Evolutionary conservation across 2,329 filamentous ascomycete species (phyloP).

Genomic region (Fusarium haematococcum): DNA sequence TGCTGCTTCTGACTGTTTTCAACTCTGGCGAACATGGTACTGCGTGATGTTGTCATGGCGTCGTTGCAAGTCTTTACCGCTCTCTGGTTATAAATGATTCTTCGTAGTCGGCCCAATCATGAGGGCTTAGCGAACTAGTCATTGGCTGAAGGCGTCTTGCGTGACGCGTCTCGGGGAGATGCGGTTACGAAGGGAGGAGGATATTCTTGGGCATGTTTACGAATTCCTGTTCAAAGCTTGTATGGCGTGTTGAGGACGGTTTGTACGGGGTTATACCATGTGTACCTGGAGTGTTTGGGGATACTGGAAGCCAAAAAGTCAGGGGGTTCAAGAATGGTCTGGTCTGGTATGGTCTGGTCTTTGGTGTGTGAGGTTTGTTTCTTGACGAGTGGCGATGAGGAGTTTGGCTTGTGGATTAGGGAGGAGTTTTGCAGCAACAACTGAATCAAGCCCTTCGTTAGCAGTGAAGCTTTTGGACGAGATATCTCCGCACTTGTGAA

Average conservation of each 20-base stretch:
- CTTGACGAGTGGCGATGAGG: constrained; percentile 37
- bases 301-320: constrained; percentile 19
- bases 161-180: constrained; percentile 8
- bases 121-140: constrained; percentile 2
- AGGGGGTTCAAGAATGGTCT: constrained; percentile 30
- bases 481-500: constrained; percentile 22
- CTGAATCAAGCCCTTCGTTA: constrained; percentile 34
- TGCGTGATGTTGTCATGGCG: constrained; percentile 37
- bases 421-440: constrained; percentile 30
- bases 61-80: constrained; percentile 20
- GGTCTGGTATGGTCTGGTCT: constrained; percentile 13
- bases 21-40: constrained; percentile 26
- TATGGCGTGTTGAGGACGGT: constrained; percentile 22
- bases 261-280: constrained; percentile 7
- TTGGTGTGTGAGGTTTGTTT: constrained; percentile 24
- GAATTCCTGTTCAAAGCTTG: constrained; percentile 12
- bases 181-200: constrained; percentile 1
- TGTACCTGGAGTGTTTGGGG: constrained; percentile 21
- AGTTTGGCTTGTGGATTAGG: constrained; percentile 38
- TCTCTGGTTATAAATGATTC: constrained; percentile 24
- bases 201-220: constrained; percentile 1
- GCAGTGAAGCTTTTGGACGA: constrained; percentile 7
- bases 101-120: constrained; percentile 27
- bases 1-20: constrained; percentile 43
- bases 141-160: constrained; percentile 14